phyloP scores from a whole-genome alignment of 2,329 filamentous ascomycete species.

The Phialophora tarda region DNA sequence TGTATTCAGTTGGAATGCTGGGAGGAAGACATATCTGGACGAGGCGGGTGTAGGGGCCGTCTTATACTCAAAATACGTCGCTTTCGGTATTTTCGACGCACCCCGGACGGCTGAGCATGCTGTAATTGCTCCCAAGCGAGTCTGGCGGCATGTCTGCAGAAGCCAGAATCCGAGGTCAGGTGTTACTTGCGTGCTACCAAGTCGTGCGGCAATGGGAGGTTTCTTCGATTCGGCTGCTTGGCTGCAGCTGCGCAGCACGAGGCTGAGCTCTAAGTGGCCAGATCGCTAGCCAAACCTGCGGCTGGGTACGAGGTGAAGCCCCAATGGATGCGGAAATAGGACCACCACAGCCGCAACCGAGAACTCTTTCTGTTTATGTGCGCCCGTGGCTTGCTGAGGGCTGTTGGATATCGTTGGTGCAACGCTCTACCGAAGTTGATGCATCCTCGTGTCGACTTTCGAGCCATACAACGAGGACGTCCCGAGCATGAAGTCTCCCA shows the following conservation, averaged over 20 bases:
- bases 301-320: slow-evolving; percentile 1
- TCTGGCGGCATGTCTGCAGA: neutral
- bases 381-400: slow-evolving; percentile 7
- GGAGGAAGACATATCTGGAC: slow-evolving; percentile 15
- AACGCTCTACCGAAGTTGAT: neutral
- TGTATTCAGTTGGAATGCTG: slow-evolving; percentile 27
- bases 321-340: slow-evolving; percentile 6
- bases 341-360: neutral
- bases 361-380: neutral
- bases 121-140: neutral
- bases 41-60: slow-evolving; percentile 11
- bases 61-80: slow-evolving; percentile 16
- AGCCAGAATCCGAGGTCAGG: slow-evolving; percentile 1
- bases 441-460: neutral
- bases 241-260: slow-evolving; percentile 13
- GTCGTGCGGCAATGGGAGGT: slow-evolving; percentile 1
- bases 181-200: neutral
- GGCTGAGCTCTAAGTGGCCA: slow-evolving; percentile 16
- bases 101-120: neutral
- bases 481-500: neutral
- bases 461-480: neutral
- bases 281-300: neutral
- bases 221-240: slow-evolving; percentile 7
- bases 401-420: neutral
- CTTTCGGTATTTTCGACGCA: neutral